These are phyloP conservation scores for sunflower (Helianthus annuus) DNA, from an alignment of 129 eudicot species.

Conservation along the genomic window DNA sequence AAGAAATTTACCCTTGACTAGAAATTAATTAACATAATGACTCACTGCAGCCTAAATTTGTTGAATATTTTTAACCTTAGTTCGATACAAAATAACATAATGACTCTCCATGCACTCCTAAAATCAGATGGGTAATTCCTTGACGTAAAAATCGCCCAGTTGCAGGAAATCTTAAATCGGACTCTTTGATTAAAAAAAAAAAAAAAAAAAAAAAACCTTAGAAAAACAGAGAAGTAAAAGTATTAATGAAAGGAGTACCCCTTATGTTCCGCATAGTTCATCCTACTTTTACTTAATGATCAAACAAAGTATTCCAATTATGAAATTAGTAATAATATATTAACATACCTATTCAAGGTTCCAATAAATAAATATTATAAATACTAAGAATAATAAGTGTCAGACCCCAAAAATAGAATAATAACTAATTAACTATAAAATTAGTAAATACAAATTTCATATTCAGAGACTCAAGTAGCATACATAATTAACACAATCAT, in stretches of 20 bases:
- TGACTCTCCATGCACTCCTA: not conserved
- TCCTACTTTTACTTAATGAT: slow-evolving; percentile 17
- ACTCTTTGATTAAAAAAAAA: not conserved
- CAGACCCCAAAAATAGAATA: slow-evolving; percentile 18
- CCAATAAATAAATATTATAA: not conserved
- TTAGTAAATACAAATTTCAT: not conserved
- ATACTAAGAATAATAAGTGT: not conserved
- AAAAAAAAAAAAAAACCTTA: no score
- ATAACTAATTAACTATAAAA: not conserved
- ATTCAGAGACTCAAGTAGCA: not conserved
- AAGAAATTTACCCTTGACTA: not conserved
- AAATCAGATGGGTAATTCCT: not conserved
- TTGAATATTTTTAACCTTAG: not conserved
- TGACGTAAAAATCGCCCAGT: not conserved
- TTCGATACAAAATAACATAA: not conserved
- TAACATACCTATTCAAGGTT: slow-evolving; percentile 1
- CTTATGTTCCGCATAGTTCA: not conserved
- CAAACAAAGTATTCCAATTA: not conserved
- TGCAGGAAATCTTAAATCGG: slow-evolving; percentile 1
- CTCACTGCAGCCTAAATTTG: not conserved
- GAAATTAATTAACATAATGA: not conserved
- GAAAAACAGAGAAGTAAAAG: not conserved
- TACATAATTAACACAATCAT: not conserved
- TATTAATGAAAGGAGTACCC: not conserved
- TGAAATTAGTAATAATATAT: slow-evolving; percentile 6